Evolutionary conservation across 345 rosid species (phyloP), one percentile per base, ranked within the genome.

Genomic region (Lepidium didymum): DNA sequence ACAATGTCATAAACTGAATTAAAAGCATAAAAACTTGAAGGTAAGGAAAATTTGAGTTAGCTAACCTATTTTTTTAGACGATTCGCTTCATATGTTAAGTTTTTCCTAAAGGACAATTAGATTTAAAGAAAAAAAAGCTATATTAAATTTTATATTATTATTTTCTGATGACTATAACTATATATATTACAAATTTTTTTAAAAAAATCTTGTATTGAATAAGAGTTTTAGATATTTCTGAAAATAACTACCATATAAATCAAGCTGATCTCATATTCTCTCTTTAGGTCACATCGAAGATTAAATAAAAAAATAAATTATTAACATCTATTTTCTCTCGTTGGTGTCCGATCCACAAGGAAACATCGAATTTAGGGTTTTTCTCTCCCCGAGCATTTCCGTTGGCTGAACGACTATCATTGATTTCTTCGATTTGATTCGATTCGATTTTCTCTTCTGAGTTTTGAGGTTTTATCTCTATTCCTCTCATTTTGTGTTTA

Each of bases 371-470:
- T 58, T 58, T 58, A 58, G 80, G 80, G 80, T 77, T 77, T 71
- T 67, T 51, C 67, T 65, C n/a, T n/a, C 29, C 14, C 31, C 60
- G 45, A 69, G 61, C 65, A 56, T 57, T 44, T 49, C 43, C 68
- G 51, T 74, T 61, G 73, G 36, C 23, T 54, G 42, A 67, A 74
- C 79, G 65, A 58, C 62, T 43, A 57, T 68, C 72, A 58, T 70
- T 71, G 16, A 60, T 62, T 75, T 54, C 67, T 36, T 58, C 67
- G 60, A 37, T 58, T 68, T n/a, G 67, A 67, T 74, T 59, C 47
- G 75, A 68, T 69, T 75, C 44, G 69, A 64, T 75, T 63, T 68
- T 70, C 62, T 70, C 79, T 76, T 5, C 71, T 62, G 56, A 49
- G 42, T n/a, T 56, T 65, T 68, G 8, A 69, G 76, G 80, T 65